phyloP scores from a whole-genome alignment of 2,329 filamentous ascomycete genomes.

The Pestalotiopsis sp. region DNA sequence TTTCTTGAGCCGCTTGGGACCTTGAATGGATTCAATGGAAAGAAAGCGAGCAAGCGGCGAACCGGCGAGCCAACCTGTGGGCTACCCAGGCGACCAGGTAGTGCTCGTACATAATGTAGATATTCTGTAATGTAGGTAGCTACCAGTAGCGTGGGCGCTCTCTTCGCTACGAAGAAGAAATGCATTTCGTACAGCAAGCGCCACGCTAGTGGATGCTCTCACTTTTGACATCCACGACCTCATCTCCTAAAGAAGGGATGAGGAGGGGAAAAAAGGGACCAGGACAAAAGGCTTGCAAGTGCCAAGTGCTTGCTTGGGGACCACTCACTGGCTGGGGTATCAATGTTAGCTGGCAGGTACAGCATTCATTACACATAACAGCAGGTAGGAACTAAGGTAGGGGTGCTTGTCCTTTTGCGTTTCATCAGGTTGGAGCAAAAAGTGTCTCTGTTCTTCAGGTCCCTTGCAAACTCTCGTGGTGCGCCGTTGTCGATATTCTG shows the following conservation, averaged over 20 bases:
- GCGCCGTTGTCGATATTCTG: background rate
- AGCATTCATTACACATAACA: too few species aligned
- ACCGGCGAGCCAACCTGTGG: background rate
- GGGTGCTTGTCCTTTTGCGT: background rate
- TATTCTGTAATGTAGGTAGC: background rate
- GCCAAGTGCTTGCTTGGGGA: too few species aligned
- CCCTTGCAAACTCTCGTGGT: background rate
- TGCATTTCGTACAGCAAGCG: background rate
- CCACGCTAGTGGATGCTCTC: constrained; percentile 5
- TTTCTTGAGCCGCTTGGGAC: background rate
- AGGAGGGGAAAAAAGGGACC: background rate
- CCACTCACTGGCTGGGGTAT: too few species aligned
- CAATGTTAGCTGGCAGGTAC: too few species aligned
- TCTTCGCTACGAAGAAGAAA: too few species aligned
- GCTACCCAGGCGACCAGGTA: background rate
- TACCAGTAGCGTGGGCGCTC: background rate
- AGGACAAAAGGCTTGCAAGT: too few species aligned
- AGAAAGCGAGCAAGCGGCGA: background rate
- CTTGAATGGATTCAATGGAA: background rate
- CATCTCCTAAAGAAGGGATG: constrained; percentile 3
- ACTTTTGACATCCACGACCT: constrained; percentile 6
- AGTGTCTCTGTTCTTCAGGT: background rate
- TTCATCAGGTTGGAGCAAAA: background rate
- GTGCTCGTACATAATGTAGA: background rate
- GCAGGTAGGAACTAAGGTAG: background rate